These are phyloP conservation scores for Plasmodium vinckei DNA, from an alignment of 169 alveolate genomes.

Conservation along the genomic window DNA sequence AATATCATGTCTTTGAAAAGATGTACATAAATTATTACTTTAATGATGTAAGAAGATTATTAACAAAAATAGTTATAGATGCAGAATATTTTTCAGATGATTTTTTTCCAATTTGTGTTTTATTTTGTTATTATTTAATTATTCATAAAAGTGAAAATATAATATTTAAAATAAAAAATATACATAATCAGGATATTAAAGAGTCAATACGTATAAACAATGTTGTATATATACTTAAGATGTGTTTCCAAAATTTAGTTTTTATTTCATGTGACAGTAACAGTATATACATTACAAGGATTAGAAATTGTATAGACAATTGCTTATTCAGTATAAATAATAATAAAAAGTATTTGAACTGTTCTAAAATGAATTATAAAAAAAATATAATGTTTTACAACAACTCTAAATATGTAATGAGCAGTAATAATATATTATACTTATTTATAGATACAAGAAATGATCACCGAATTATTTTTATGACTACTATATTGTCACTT, in stretches of 20 bases:
- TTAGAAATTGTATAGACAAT: conserved; percentile 3
- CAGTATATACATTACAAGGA: conserved; percentile 9
- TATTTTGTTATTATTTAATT: conserved; percentile 14
- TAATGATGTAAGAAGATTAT: background rate
- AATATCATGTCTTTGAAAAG: conserved; percentile 19
- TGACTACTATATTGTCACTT: conserved; percentile 35
- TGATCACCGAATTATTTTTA: conserved; percentile 48
- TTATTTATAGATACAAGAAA: conserved; percentile 32
- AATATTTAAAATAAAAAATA: conserved; percentile 23
- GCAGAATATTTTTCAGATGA: conserved; percentile 55
- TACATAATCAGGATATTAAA: conserved; percentile 39
- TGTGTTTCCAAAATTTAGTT: conserved; percentile 25
- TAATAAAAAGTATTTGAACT: background rate
- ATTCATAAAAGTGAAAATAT: conserved; percentile 1
- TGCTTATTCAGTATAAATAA: conserved; percentile 3
- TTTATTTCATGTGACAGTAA: conserved; percentile 15
- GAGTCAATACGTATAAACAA: conserved; percentile 26
- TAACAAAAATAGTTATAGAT: conserved; percentile 27
- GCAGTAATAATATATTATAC: conserved; percentile 2
- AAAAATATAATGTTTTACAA: background rate
- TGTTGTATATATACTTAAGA: conserved; percentile 14
- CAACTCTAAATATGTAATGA: conserved; percentile 22
- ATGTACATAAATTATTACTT: background rate
- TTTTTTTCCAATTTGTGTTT: conserved; percentile 28
- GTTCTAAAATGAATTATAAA: background rate